Percentiles rank a stretch among this genome's conserved stretches.
These are phyloP conservation scores for Fusarium caatingaense DNA, from an alignment of 2,329 filamentous ascomycete species.

Conservation along the genomic window DNA sequence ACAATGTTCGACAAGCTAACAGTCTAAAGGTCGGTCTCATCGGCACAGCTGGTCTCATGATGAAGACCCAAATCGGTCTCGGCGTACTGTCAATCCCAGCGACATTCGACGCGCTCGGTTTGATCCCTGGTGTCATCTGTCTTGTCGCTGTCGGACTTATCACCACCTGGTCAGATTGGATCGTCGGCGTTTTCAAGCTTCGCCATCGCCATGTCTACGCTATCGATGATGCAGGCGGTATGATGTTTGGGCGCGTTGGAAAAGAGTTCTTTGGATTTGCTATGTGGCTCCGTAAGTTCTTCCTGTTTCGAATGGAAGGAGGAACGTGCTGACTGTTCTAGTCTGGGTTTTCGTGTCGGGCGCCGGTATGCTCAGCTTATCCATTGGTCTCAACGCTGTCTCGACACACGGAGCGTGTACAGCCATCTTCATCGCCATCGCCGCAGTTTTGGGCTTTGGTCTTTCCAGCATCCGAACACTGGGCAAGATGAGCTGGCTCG, in stretches of 20 bases:
- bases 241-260: constrained; percentile 61
- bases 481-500: constrained; percentile 48
- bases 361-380: constrained; percentile 46
- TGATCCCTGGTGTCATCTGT: constrained; percentile 60
- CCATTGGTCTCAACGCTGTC: constrained; percentile 54
- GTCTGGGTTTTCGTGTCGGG: constrained; percentile 37
- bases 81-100: constrained; percentile 61
- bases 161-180: constrained; percentile 62
- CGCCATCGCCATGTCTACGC: constrained; percentile 63
- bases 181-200: constrained; percentile 63
- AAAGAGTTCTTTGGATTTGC: constrained; percentile 55
- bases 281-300: constrained; percentile 51
- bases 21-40: constrained; percentile 53
- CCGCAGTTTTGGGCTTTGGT: constrained; percentile 44
- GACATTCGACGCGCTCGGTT: constrained; percentile 58
- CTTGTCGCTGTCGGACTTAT: constrained; percentile 55
- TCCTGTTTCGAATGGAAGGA: accelerated
- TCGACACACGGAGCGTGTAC: constrained; percentile 54
- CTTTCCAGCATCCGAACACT: constrained; percentile 50
- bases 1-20: not conserved
- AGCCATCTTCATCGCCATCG: constrained; percentile 53
- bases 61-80: constrained; percentile 60
- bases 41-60: constrained; percentile 58
- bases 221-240: constrained; percentile 63
- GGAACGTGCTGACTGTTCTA: not conserved